Conservation (phyloP, 208 protist genomes). For the Phytomonas sp. region DNA sequence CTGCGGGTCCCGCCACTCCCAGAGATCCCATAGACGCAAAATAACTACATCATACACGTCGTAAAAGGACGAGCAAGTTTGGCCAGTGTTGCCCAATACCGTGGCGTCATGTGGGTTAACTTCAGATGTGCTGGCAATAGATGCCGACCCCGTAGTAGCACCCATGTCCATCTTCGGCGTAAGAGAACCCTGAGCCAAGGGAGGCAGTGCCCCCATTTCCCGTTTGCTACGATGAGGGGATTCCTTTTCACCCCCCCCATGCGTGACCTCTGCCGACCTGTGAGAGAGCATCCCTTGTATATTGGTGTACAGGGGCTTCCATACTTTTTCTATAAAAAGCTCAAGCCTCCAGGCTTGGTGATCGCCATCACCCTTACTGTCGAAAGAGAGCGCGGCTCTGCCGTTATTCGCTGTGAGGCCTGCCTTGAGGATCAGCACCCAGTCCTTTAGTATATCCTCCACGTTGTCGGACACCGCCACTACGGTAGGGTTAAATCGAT, state of each 20-base stretch:
- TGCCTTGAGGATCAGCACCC: constrained; percentile 7
- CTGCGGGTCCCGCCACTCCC: constrained; percentile 25
- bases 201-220: not conserved
- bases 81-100: constrained; percentile 7
- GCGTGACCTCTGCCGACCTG: not conserved
- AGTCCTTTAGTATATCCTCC: constrained; percentile 21
- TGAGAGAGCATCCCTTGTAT: not conserved
- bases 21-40: constrained; percentile 23
- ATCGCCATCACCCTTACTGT: not conserved
- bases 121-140: not conserved
- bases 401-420: not conserved
- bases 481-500: constrained; percentile 11
- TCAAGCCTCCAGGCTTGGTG: not conserved
- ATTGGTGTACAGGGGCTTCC: constrained; percentile 8
- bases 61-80: constrained; percentile 8
- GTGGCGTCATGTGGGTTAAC: not conserved
- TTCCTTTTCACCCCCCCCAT: not conserved
- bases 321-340: not conserved
- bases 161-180: not conserved
- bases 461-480: constrained; percentile 20
- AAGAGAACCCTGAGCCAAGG: not conserved
- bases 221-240: not conserved
- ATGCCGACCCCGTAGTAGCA: not conserved
- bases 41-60: constrained; percentile 20
- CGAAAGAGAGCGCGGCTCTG: not conserved